Evolutionary conservation across 2,329 filamentous ascomycete species (phyloP).

Genomic region (Neonectria coccinea): DNA sequence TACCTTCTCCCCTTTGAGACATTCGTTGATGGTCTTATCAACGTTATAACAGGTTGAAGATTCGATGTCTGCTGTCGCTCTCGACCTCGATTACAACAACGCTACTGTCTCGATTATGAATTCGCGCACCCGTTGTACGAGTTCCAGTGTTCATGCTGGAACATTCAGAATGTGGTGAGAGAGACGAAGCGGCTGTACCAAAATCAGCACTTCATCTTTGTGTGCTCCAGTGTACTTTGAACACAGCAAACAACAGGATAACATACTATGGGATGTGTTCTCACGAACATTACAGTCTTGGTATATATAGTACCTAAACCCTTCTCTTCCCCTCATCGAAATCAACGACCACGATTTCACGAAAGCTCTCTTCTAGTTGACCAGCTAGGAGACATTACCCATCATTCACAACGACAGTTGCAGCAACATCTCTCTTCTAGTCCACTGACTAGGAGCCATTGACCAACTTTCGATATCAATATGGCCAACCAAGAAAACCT

Average conservation of each 20-base stretch:
- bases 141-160: background rate
- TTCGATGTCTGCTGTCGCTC: no score
- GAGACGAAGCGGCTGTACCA: background rate
- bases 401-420: background rate
- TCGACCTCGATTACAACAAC: background rate
- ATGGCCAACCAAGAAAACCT: background rate
- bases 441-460: background rate
- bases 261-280: background rate
- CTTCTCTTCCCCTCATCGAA: background rate
- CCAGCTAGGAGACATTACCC: background rate
- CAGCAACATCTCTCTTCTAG: background rate
- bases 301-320: background rate
- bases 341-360: background rate
- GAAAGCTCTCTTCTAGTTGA: background rate
- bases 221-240: background rate
- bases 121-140: background rate
- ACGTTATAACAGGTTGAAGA: no score
- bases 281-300: background rate
- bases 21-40: no score
- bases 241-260: background rate
- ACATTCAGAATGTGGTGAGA: background rate
- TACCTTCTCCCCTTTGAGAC: no score
- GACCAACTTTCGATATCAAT: background rate
- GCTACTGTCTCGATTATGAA: background rate
- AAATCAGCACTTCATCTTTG: background rate